Base-by-base conservation (phyloP, 768 basidiomycete species). In the Termitomyces titanicus region DNA sequence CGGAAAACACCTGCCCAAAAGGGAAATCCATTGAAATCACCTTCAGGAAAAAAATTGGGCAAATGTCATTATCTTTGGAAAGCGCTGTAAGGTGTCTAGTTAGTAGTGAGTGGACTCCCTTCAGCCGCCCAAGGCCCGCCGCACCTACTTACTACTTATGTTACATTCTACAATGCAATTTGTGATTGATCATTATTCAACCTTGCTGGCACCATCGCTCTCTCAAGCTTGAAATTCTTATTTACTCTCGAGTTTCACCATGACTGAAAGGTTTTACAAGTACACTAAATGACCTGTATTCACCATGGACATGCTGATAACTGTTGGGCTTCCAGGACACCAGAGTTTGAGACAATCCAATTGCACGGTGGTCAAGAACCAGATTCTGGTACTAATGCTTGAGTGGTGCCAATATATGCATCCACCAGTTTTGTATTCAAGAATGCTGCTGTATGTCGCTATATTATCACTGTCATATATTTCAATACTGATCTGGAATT, bases 321-420 rank as follows among this genome's bases (percentile, higher is more conserved):
- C 33, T 42, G 24, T 20, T 1, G n/a, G 18, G 27, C 11, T 10
- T 44, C 2, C 37, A 80, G 79, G 69, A 73, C 75, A 62, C 86
- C 87, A 46, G 86, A 89, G 63, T 90, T 91, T 62, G 88, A 92
- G 63, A 91, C 89, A 1, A 74, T 92, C 45, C 88, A 90, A 68
- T 75, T 92, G 5, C 90, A 93, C 65, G 90, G 83, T 17, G 90
- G 90, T 1, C 85, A 89, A 58, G 70, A 68, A 12, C 78, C 80
- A 11, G 88, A 89, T 68, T 67, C 80, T 0, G 65, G 83, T 1
- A 88, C 86, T 0, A 84, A 86, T 54, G 86, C 91, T 4, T 80
- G 89, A 3, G 91, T 89, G 3, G 81, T 83, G 0, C 91, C 91
- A 0, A 90, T 93, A 63, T 91, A 90, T 55, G 82, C 87, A 0